Evolutionary conservation across 257 asterid genomes (phyloP), one percentile per base, ranked within the genome.

Genomic region (Osmanthus fragrans): DNA sequence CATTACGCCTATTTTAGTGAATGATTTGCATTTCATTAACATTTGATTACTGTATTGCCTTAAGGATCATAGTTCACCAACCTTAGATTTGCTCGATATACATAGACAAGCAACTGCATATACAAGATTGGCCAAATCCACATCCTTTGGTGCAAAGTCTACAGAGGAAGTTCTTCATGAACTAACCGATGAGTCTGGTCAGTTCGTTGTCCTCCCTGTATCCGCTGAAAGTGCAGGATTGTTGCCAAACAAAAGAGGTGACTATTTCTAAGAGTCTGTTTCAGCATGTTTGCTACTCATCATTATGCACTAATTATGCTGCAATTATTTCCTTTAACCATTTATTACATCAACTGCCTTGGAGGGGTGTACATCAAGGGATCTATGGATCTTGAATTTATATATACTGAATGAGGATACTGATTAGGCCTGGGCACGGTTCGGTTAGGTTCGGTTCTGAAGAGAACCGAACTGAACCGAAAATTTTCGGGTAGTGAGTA

Each of bases 171-270:
- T 84, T 80, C 89, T 91, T 37, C 88, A 67, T 73, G 97, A 93
- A 88, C 81, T 95, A 73, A 87, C 86, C 30, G 94, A 95, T 80
- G 97, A 89, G 68, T 95, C 96, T 80, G 97, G 97, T 42, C 88
- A 84, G 80, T 85, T 92, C 80, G 70, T 84, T 49, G 87, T 95
- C 82, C 90, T 91, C 71, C 99, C 97, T 75, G 90, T 93, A 82
- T 95, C 98, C 79, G 98, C 99, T 71, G 93, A 95, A 85, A 87
- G 85, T 74, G 93, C 97, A 0, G 91, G 93, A 80, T 67, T 95
- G 82, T 84, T 95, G 91, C 94, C 98, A 68, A 65, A 69, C 65
- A 85, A 81, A 47, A 88, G 75, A 85, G 97, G 97, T 91, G 74
- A 71, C 9, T 18, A 36, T 65, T 54, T 66, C 42, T 70, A 40